Percentiles rank a stretch among this genome's conserved stretches.
Conservation (phyloP, 2,329 filamentous ascomycete species). For the Cercospora zeina region DNA sequence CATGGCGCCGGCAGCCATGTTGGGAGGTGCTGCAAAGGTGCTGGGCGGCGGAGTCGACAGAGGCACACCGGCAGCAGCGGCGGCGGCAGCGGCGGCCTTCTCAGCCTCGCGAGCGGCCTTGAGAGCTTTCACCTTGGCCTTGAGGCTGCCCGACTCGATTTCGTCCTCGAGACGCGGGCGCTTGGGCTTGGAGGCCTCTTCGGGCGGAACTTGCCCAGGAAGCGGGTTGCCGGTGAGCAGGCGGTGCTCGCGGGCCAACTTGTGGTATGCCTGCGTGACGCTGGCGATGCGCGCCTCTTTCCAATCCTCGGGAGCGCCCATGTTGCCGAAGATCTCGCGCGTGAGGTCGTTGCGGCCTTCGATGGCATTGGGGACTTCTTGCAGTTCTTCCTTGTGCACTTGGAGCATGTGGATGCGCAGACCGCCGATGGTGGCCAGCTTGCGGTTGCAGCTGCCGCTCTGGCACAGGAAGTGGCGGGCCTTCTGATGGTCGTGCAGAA, state of each 20-base stretch:
- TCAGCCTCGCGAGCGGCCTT: conserved; percentile 11
- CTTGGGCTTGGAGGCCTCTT: conserved; percentile 5
- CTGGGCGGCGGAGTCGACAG: neutral
- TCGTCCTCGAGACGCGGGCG: conserved; percentile 6
- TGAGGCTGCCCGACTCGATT: neutral
- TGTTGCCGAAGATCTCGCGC: conserved; percentile 97
- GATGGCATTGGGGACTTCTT: conserved; percentile 86
- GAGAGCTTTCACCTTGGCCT: neutral
- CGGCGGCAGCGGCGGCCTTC: conserved; percentile 12
- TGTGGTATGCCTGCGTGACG: conserved; percentile 81
- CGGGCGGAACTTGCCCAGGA: conserved; percentile 44
- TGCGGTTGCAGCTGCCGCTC: conserved; percentile 73
- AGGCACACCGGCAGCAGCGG: neutral
- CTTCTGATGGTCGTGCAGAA: conserved; percentile 95
- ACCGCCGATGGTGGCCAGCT: conserved; percentile 92
- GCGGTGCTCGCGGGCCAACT: conserved; percentile 78
- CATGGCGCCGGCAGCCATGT: neutral
- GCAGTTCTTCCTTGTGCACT: conserved; percentile 91
- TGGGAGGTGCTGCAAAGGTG: neutral
- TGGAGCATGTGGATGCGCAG: conserved; percentile 97
- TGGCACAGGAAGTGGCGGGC: conserved; percentile 97
- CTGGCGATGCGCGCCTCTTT: conserved; percentile 80
- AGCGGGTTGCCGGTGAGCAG: conserved; percentile 81
- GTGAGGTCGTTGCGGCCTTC: conserved; percentile 82
- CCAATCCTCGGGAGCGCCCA: conserved; percentile 87